Conservation (phyloP, 179 eudicot genomes). For the Spinacia oleracea region DNA sequence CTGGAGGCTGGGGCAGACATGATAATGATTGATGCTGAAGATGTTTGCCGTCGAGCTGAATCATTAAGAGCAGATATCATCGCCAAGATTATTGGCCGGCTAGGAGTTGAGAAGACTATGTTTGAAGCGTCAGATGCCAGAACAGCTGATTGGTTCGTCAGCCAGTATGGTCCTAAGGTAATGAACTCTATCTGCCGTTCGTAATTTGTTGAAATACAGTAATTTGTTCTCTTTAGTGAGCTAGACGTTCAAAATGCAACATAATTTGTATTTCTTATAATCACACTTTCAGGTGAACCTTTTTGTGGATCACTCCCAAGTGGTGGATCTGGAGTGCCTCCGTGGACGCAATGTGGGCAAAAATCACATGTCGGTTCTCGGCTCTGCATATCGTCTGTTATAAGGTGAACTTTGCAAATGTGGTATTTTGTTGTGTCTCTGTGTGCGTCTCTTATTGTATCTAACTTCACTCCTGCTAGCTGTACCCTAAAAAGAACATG, state of each 20-base stretch:
- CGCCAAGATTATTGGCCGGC: slow-evolving; percentile 80
- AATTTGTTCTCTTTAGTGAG: background rate
- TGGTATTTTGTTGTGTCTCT: background rate
- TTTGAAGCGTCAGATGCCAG: slow-evolving; percentile 78
- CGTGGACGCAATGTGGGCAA: slow-evolving; percentile 75
- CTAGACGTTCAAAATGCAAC: background rate
- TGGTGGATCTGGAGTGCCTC: slow-evolving; percentile 82
- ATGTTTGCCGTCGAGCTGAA: slow-evolving; percentile 71
- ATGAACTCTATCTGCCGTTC: background rate
- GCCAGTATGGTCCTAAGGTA: slow-evolving; percentile 92
- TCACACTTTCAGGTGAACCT: slow-evolving; percentile 72
- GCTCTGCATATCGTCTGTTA: slow-evolving; percentile 52
- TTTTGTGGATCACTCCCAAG: slow-evolving; percentile 88
- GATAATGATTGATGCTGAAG: slow-evolving; percentile 89
- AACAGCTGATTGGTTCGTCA: slow-evolving; percentile 86
- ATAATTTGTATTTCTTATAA: background rate
- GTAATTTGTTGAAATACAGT: background rate
- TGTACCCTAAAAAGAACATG: background rate
- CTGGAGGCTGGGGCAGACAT: slow-evolving; percentile 98
- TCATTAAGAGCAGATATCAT: slow-evolving; percentile 69
- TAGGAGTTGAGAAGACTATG: slow-evolving; percentile 89
- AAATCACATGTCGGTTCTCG: slow-evolving; percentile 71
- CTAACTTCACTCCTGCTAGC: background rate
- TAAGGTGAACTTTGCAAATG: slow-evolving; percentile 21
- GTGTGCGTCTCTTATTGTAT: background rate